phyloP scores from a whole-genome alignment of 2,329 filamentous ascomycete genomes.

The Aureobasidium sp. region DNA sequence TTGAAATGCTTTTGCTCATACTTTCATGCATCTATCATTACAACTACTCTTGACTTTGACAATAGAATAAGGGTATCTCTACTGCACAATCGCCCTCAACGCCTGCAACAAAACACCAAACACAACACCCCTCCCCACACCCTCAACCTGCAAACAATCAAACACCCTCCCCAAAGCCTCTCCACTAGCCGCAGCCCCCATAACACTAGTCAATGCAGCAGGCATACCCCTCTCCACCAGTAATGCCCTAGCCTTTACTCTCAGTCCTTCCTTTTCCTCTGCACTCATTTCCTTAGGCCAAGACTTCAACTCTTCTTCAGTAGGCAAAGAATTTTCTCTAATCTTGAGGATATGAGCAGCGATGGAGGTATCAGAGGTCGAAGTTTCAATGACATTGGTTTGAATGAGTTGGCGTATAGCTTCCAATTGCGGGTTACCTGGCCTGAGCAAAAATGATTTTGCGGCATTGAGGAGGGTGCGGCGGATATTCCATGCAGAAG shows the following conservation, averaged over 20 bases:
- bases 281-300: conserved; percentile 53
- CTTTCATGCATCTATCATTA: no score
- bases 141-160: conserved; percentile 81
- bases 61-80: not conserved
- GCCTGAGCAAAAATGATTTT: conserved; percentile 86
- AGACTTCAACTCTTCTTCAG: conserved; percentile 62
- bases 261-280: conserved; percentile 76
- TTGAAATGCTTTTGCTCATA: no score
- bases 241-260: conserved; percentile 67
- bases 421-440: conserved; percentile 79
- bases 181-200: conserved; percentile 84
- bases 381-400: conserved; percentile 68
- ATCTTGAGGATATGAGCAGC: conserved; percentile 68
- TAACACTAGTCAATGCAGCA: conserved; percentile 79
- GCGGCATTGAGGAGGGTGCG: conserved; percentile 85
- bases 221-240: conserved; percentile 83
- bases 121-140: conserved; percentile 76
- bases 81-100: conserved; percentile 62
- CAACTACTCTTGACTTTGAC: not conserved
- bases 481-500: conserved; percentile 92
- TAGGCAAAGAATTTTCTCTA: conserved; percentile 72
- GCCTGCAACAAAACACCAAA: conserved; percentile 83
- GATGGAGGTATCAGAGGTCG: conserved; percentile 70
- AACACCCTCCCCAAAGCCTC: conserved; percentile 88
- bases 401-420: conserved; percentile 85